Conservation (phyloP, 2,329 filamentous ascomycete species). For the Pyrenochaeta sp. region DNA sequence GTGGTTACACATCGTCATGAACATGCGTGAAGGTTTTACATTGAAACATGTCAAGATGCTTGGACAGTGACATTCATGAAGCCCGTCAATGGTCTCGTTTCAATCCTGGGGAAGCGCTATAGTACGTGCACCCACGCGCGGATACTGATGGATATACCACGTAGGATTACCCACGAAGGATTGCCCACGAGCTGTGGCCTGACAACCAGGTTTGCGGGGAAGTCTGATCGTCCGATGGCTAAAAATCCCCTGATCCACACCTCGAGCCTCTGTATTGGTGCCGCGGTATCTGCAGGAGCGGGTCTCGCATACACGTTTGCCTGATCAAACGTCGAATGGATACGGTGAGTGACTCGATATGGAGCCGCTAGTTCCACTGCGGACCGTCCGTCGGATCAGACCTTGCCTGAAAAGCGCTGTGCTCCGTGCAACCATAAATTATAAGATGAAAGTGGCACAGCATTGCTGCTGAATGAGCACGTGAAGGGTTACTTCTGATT, state of each 20-base stretch:
- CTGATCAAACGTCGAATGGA: too few relatives aligned
- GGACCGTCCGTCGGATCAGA: neutral
- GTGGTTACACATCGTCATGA: too few relatives aligned
- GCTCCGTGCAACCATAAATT: neutral
- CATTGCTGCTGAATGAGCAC: neutral
- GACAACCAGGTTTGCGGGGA: conserved; percentile 2
- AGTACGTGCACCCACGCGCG: too few relatives aligned
- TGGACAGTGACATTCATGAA: too few relatives aligned
- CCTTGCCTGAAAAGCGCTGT: neutral
- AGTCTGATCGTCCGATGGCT: neutral
- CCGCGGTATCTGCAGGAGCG: neutral
- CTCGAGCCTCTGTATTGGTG: neutral
- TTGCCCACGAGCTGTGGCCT: neutral
- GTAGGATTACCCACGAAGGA: neutral
- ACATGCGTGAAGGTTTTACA: too few relatives aligned
- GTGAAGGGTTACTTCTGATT: neutral
- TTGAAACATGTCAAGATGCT: too few relatives aligned
- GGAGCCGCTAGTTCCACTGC: neutral
- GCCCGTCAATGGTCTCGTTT: too few relatives aligned
- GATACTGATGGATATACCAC: neutral
- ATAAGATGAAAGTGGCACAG: neutral
- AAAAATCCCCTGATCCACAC: neutral
- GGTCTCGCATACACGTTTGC: neutral
- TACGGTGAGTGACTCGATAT: neutral
- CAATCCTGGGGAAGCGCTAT: too few relatives aligned